Evolutionary conservation across 1,284 basidiomycete genomes (phyloP).

Genomic region (Leccinum subrobustum): DNA sequence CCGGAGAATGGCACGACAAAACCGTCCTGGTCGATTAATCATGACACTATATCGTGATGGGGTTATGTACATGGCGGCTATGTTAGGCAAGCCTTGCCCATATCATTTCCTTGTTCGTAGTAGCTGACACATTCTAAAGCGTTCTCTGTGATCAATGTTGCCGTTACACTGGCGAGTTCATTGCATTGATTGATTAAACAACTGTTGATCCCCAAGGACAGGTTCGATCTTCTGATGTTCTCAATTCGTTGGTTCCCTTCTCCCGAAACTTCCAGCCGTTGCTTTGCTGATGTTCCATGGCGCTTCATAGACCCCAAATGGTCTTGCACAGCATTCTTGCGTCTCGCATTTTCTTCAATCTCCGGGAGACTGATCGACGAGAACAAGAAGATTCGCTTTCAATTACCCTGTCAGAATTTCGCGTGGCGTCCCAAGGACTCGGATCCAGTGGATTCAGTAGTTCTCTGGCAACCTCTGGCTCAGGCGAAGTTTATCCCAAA

Average conservation of each 20-base stretch:
- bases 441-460: background rate
- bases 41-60: slow-evolving; percentile 24
- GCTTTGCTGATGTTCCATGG: slow-evolving; percentile 5
- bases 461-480: background rate
- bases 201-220: background rate
- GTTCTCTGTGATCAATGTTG: slow-evolving; percentile 22
- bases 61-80: slow-evolving; percentile 21
- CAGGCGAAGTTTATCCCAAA: background rate
- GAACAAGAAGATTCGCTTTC: slow-evolving; percentile 1
- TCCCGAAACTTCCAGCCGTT: background rate
- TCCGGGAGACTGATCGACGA: slow-evolving; percentile 19
- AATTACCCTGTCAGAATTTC: slow-evolving; percentile 15
- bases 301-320: slow-evolving; percentile 21
- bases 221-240: slow-evolving; percentile 20
- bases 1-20: slow-evolving; percentile 14
- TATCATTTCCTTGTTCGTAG: background rate
- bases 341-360: slow-evolving; percentile 30
- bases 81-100: slow-evolving; percentile 6
- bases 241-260: slow-evolving; percentile 19
- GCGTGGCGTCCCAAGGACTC: background rate
- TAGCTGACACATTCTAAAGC: slow-evolving; percentile 9
- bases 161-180: slow-evolving; percentile 15
- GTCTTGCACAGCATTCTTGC: slow-evolving; percentile 26
- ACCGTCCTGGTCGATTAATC: slow-evolving; percentile 11
- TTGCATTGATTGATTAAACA: background rate